Conservation (phyloP, 306 rosid species). For the Citrullus colocynthis region DNA sequence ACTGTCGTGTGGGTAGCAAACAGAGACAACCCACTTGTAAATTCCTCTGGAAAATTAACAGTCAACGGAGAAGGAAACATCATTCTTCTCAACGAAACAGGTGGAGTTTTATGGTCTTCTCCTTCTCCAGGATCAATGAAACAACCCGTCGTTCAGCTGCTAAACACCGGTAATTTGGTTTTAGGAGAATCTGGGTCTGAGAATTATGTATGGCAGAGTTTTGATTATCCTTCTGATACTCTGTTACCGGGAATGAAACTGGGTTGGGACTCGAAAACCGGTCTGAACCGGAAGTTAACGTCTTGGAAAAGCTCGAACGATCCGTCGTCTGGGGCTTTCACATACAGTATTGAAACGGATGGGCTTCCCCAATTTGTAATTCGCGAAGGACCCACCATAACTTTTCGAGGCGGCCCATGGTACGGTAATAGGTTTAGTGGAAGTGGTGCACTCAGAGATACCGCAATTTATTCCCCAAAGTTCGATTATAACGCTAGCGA, state of each 20-base stretch:
- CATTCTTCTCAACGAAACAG: constrained; percentile 18
- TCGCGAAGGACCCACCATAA: constrained; percentile 13
- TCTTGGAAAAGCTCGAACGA: constrained; percentile 29
- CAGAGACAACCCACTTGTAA: constrained; percentile 21
- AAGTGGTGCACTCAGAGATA: constrained; percentile 6
- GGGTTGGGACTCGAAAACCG: constrained; percentile 34
- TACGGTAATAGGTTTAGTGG: constrained; percentile 26
- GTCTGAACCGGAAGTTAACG: constrained; percentile 25
- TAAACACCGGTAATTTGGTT: constrained; percentile 37
- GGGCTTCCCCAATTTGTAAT: constrained; percentile 39
- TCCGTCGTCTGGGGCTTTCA: constrained; percentile 33
- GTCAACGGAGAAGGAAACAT: constrained; percentile 22
- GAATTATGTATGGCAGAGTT: constrained; percentile 34
- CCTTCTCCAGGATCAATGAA: constrained; percentile 12
- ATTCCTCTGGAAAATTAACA: constrained; percentile 12
- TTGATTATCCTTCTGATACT: constrained; percentile 40
- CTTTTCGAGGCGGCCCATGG: constrained; percentile 46
- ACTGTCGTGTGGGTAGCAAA: constrained; percentile 42
- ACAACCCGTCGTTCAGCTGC: constrained; percentile 18
- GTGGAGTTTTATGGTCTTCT: constrained; percentile 21
- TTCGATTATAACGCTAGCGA: constrained; percentile 25
- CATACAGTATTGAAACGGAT: constrained; percentile 22
- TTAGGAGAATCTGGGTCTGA: constrained; percentile 19
- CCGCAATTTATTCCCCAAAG: constrained; percentile 23
- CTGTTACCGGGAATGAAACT: constrained; percentile 37